Base-by-base conservation (phyloP, 2,329 filamentous ascomycete species). In the Claviceps purpurea region DNA sequence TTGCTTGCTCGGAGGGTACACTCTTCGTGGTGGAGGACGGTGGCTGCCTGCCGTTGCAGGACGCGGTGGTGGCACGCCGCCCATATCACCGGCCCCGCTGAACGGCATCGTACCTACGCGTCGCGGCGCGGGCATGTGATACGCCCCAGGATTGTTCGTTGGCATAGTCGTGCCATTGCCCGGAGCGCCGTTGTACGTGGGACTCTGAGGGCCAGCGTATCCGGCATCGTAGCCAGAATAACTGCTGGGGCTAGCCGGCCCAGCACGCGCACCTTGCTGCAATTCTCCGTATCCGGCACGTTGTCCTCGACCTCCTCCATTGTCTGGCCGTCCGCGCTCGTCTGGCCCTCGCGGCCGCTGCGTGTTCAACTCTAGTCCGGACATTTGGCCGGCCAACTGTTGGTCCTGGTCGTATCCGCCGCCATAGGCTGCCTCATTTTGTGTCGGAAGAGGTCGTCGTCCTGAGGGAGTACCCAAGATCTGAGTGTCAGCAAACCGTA, bases 111-210 rank as follows among this genome's bases (percentile, higher is more conserved):
- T 73, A 43, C 72, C 75, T 53, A 64, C 65, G 34, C 70, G 68
- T 41, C 65, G 67, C 22, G 61, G 62, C 8, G 62, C 61, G n/a
- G 58, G 59, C 57, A 63, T 61, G 24, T 63, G 69, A 38, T 70
- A 66, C 57, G 69, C 62, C 18, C 71, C 68, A 49, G 73, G 64
- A 11, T 74, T 70, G 52, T 76, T 72, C 3, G 70, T 63, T 2
- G 79, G 78, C 76, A 82, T 79, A 5, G 81, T 84, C 73, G 76
- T 78, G 53, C 79, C 83, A 58, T 80, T 71, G n/a, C 67, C 61
- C 8, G 76, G 77, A 2, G 75, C 73, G 0, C 70, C 68, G 41
- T 71, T 66, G 54, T 62, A 60, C 8, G 57, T 57, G 11, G 68
- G 66, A 26, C 54, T 58, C 40, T 66, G 66, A 50, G 65, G 55